A percentile compares a stretch with the other conserved stretches of the same genome.
Conservation (phyloP, 2,329 filamentous ascomycete species). For the Rhinocladiella similis region DNA sequence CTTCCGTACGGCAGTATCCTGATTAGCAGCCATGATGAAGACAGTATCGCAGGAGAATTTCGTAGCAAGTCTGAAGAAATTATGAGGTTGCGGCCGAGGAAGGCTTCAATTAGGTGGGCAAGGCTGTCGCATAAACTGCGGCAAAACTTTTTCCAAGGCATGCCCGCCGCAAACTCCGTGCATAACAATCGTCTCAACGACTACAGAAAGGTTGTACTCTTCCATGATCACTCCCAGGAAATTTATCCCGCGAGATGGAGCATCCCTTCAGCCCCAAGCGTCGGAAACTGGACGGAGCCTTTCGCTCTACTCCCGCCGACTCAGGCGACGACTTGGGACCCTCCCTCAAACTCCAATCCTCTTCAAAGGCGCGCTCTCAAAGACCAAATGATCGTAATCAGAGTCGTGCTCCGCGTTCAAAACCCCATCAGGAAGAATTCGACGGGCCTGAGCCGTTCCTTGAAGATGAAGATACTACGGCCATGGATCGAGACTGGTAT, state of each 20-base stretch:
- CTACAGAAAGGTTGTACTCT: not conserved
- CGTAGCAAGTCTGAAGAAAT: too few relatives aligned
- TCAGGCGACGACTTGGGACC: slow-evolving; percentile 32
- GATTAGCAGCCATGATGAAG: slow-evolving; percentile 25
- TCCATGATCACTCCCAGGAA: not conserved
- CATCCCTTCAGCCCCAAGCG: slow-evolving; percentile 60
- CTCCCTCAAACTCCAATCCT: slow-evolving; percentile 43
- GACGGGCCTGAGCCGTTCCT: slow-evolving; percentile 63
- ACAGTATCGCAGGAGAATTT: too few relatives aligned
- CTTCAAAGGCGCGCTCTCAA: slow-evolving; percentile 40
- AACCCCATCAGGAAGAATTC: slow-evolving; percentile 55
- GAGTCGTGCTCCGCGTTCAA: slow-evolving; percentile 30
- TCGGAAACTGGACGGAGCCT: slow-evolving; percentile 65
- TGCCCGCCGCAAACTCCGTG: not conserved
- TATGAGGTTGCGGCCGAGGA: not conserved
- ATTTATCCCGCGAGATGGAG: slow-evolving; percentile 33
- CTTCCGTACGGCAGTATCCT: slow-evolving; percentile 35
- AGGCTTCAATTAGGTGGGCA: not conserved
- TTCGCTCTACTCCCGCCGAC: slow-evolving; percentile 54
- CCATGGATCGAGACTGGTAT: slow-evolving; percentile 91
- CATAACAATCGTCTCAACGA: not conserved
- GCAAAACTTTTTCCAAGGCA: slow-evolving; percentile 18
- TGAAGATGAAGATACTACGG: slow-evolving; percentile 68
- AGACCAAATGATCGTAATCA: slow-evolving; percentile 29
- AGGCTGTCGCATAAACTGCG: slow-evolving; percentile 22